Evolutionary conservation across 495 filamentous ascomycete genomes (phyloP), one percentile per base, ranked within the genome.

Genomic region (Podospora tetraspora): DNA sequence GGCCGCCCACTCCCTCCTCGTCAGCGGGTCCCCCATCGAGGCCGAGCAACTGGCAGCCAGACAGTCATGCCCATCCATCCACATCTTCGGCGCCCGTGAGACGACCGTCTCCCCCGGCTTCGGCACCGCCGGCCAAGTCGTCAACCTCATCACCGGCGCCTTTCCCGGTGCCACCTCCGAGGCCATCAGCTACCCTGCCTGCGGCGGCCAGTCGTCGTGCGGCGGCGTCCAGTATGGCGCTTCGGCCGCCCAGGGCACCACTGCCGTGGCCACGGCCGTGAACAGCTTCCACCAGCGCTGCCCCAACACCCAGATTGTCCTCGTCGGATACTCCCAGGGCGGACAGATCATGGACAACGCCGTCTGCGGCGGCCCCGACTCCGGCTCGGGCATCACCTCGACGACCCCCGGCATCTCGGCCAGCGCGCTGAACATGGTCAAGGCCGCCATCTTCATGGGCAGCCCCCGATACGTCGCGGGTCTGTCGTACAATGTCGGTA

Each of bases 1-100:
- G 9, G 23, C 37, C 63, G 75, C 74, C 13, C 75, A 73, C 74
- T 71, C 74, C 57, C 69, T 72, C 59, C 63, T 76, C 25, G 74
- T 74, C 68, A 72, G 66, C 64, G 75, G 69, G 22, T 74, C 74
- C 2, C 75, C 75, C 29, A 62, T 77, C 64, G 73, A 74, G 30
- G 30, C 57, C 3, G 57, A 66, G 58, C n/a, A 67, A 56, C 67
- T 77, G 27, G 69, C 72, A 37, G 63, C 73, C 13, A 70, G 78
- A 21, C 78, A 80, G 69, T 76, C 73, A 62, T 87, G 85, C 69
- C 84, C 84, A 7, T 70, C 77, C 30, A 76, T 89, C 29, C 87
- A 89, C 72, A 79, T 88, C 57, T 87, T 89, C 62, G 87, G 87
- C 9, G 89, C 88, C 0, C 86, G 88, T 60, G 88, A 90, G 78